Conservation (phyloP, 2,329 filamentous ascomycete genomes). For the Pseudogymnoascus verrucosus region DNA sequence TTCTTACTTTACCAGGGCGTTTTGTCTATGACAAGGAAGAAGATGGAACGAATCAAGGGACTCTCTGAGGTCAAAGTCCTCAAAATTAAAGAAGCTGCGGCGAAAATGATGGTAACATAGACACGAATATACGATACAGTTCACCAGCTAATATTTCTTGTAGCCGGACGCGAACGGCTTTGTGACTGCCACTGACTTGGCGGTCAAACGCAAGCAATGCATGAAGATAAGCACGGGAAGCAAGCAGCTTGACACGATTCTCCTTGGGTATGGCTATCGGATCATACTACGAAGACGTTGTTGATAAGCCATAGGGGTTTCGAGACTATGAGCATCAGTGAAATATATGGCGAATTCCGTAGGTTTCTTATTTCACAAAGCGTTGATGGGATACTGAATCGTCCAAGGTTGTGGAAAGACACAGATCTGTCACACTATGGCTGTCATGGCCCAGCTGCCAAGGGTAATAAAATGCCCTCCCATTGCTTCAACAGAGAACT, state of each 20-base stretch:
- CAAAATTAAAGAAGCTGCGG: slow-evolving; percentile 60
- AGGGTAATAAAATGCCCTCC: slow-evolving; percentile 27
- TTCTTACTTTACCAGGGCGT: not conserved
- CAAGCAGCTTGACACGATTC: slow-evolving; percentile 57
- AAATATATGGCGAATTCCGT: slow-evolving; percentile 53
- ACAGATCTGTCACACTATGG: slow-evolving; percentile 61
- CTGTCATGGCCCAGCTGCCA: slow-evolving; percentile 51
- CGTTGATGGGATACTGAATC: slow-evolving; percentile 5
- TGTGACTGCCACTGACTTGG: slow-evolving; percentile 57
- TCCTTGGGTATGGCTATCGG: slow-evolving; percentile 45
- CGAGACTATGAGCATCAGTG: slow-evolving; percentile 62
- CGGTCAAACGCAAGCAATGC: slow-evolving; percentile 53
- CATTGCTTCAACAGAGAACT: not conserved
- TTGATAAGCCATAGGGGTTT: slow-evolving; percentile 44
- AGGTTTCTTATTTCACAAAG: slow-evolving; percentile 13
- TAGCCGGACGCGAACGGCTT: slow-evolving; percentile 53
- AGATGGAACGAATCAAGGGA: slow-evolving; percentile 58
- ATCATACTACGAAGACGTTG: not conserved
- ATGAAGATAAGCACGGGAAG: slow-evolving; percentile 62
- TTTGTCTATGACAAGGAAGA: slow-evolving; percentile 45
- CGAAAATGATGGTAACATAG: slow-evolving; percentile 28
- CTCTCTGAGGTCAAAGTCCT: slow-evolving; percentile 65
- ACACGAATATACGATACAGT: not conserved
- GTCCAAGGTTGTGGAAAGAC: slow-evolving; percentile 54
- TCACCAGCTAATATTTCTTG: not conserved